A percentile compares a stretch with the other conserved stretches of the same genome.
Conservation (phyloP, 2,329 filamentous ascomycete species). For the Cercospora sojina region DNA sequence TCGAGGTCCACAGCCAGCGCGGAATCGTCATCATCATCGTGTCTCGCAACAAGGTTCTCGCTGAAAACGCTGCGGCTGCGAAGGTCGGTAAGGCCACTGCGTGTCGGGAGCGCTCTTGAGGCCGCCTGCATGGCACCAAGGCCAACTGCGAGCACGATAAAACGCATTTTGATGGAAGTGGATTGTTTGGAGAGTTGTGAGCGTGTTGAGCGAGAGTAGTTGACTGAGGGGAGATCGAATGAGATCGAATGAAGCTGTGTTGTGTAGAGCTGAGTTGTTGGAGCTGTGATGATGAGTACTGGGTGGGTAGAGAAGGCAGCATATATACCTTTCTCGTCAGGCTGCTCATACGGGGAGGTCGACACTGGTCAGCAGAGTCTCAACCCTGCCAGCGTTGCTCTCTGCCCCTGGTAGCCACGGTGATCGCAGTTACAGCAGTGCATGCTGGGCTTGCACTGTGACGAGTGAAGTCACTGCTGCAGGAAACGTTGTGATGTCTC, state of each 20-base stretch:
- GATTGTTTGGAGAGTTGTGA: neutral
- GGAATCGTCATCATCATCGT: neutral
- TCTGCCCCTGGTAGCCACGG: neutral
- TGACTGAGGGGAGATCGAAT: neutral
- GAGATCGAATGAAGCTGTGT: neutral
- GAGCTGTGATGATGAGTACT: neutral
- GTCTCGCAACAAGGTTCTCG: neutral
- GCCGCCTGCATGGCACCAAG: neutral
- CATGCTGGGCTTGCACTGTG: neutral
- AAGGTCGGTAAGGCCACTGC: neutral
- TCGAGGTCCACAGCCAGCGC: neutral
- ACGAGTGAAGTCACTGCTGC: neutral
- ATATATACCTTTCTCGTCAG: neutral
- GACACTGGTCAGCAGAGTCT: neutral
- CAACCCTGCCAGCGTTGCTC: neutral
- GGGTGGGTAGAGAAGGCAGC: neutral
- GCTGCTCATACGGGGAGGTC: neutral
- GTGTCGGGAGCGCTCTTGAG: neutral
- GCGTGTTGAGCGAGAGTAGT: neutral
- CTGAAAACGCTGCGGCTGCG: neutral
- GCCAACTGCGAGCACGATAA: neutral
- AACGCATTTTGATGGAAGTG: neutral
- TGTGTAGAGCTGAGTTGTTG: neutral
- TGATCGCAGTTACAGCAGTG: neutral
- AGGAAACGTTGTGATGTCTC: neutral